These are phyloP conservation scores for Fusarium staphyleae DNA, from an alignment of 2,329 filamentous ascomycete species.

Conservation along the genomic window DNA sequence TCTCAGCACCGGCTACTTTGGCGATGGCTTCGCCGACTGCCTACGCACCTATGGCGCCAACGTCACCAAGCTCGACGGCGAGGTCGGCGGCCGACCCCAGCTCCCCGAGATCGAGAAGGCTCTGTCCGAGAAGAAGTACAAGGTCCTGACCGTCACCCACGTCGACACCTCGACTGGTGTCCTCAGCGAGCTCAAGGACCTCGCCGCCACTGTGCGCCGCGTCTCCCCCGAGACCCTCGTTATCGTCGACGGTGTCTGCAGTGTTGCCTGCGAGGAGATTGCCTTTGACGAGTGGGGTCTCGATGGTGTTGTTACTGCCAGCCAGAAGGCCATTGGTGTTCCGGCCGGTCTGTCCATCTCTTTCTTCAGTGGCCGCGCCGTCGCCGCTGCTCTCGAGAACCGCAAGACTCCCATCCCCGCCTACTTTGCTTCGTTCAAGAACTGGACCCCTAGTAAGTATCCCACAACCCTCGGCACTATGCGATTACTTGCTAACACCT, in stretches of 20 bases:
- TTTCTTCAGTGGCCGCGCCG: constrained; percentile 89
- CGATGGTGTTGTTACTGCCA: constrained; percentile 91
- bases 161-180: constrained; percentile 98
- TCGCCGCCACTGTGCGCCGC: constrained; percentile 82
- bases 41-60: constrained; percentile 90
- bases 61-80: constrained; percentile 86
- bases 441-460: constrained; percentile 86
- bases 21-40: constrained; percentile 92
- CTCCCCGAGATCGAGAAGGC: constrained; percentile 88
- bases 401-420: constrained; percentile 83
- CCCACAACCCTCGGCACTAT: no score
- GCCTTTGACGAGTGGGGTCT: constrained; percentile 94
- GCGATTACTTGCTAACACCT: constrained; percentile 21
- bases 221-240: constrained; percentile 92
- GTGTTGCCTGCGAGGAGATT: constrained; percentile 94
- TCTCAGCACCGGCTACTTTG: constrained; percentile 96
- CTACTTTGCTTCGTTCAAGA: constrained; percentile 97
- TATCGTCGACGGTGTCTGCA: constrained; percentile 96
- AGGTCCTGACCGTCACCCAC: constrained; percentile 92
- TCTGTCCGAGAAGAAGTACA: constrained; percentile 89
- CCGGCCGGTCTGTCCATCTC: constrained; percentile 93
- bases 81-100: constrained; percentile 87
- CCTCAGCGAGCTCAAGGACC: constrained; percentile 84
- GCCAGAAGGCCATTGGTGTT: constrained; percentile 95
- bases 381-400: constrained; percentile 74